Evolutionary conservation across 306 rosid genomes (phyloP), one percentile per base, ranked within the genome.

Genomic region (Glycine latifolia): DNA sequence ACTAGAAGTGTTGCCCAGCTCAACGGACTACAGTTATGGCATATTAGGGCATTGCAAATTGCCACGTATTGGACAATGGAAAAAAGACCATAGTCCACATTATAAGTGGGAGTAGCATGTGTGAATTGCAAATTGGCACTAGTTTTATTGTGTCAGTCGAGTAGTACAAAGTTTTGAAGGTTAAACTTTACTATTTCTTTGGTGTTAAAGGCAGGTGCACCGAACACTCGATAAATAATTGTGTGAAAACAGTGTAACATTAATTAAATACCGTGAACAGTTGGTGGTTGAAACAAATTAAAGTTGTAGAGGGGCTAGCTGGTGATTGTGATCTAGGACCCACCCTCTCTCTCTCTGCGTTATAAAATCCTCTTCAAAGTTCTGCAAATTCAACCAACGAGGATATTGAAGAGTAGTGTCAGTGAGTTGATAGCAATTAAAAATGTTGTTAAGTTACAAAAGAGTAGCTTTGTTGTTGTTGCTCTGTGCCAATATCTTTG

Each of bases 241-340:
- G 88, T 33, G 85, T 47, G 43, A 39, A 48, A 81, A 31, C 12
- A 55, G 15, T 35, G 47, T 60, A 6, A 20, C 75, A 87, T 46
- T 90, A 52, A 89, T 46, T 90, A 52, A 89, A 86, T 83, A 90
- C 54, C 66, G 78, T 6, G 41, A 88, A 67, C 80, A 37, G 97
- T 50, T 90, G 43, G 97, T 59, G 0, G 98, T 90, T 94, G 97
- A 83, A 87, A 47, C 10, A 54, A 54, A 79, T 83, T 88, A 75
- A 90, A 68, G 84, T 62, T 39, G 0, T 16, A 31, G 46, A 54
- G 79, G 50, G 60, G 12, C 20, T 14, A 10, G 39, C 35, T 69
- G 5, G 39, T 69, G 56, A 46, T 2, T 17, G 74, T 17, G 43
- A 61, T 55, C 13, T 16, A 9, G 8, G 56, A 52, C 7, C 4